Evolutionary conservation across 805 yeast species (phyloP), one percentile per base, ranked within the genome.

Genomic region (Metahyphopichia silvanorum): DNA sequence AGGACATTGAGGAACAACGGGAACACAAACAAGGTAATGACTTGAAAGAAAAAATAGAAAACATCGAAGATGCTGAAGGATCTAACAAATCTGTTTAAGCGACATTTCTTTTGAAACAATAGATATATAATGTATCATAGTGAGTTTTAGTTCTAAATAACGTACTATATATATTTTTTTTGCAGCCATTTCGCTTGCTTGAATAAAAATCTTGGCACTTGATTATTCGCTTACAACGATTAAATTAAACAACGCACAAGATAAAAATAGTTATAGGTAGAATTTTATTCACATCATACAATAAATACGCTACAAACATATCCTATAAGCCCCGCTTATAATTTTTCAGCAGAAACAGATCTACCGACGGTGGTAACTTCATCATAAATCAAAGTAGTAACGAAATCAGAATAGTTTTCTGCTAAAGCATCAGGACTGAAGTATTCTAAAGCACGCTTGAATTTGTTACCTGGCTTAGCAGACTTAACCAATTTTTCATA

Each of bases 301-400:
- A n/a, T n/a, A n/a, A n/a, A n/a, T n/a, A n/a, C n/a, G n/a, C n/a
- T n/a, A n/a, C n/a, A n/a, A n/a, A n/a, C n/a, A n/a, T n/a, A n/a
- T n/a, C n/a, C n/a, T n/a, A n/a, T 23, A 23, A 27, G 18, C 11
- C 23, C 22, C 11, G 22, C 43, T 43, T 55, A 66, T 51, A 66
- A 67, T 47, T 61, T 66, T 40, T 64, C 69, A 27, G 66, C 71
- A 30, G 55, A 34, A 34, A 48, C 39, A 15, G 71, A 58, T 59
- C 73, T 65, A 39, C 71, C 70, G 34, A 65, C 47, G 30, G 84
- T 77, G 29, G 80, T 74, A 37, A 80, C 73, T 36, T 84, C 85
- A 46, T 83, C 88, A 56, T 84, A 84, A 52, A 84, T 69, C 59
- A 83, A 69, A 21, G 82, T 79, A 29, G 94, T 84, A 49, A 84